Conservation (phyloP, 768 basidiomycete species). For the Pholiota microspora region DNA sequence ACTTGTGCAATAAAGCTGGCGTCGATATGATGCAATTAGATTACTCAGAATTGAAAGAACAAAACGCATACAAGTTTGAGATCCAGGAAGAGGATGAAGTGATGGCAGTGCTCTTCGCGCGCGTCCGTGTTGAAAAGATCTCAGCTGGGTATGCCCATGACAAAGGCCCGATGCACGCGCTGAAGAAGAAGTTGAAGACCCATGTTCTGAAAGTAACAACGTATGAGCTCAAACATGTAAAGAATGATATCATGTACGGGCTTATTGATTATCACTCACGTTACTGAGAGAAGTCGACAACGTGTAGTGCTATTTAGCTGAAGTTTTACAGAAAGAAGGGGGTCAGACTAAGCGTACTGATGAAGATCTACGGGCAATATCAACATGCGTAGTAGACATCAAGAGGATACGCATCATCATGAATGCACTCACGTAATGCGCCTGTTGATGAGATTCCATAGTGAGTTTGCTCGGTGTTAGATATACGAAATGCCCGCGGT, state of each 20-base stretch:
- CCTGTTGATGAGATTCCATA: constrained; percentile 25
- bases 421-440: constrained; percentile 40
- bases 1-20: constrained; percentile 44
- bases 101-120: constrained; percentile 43
- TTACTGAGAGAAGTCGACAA: background rate
- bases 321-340: background rate
- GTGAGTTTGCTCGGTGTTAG: too few relatives aligned
- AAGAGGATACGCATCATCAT: background rate
- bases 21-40: background rate
- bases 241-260: too few relatives aligned
- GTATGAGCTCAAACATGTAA: too few relatives aligned
- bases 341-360: constrained; percentile 34
- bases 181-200: constrained; percentile 49
- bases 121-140: constrained; percentile 42
- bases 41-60: background rate
- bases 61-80: constrained; percentile 36
- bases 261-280: background rate
- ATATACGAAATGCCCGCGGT: too few relatives aligned
- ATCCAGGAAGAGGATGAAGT: constrained; percentile 45
- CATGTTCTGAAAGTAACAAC: constrained; percentile 30
- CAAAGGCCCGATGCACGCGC: constrained; percentile 41
- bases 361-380: constrained; percentile 33
- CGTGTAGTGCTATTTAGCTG: background rate
- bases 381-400: background rate
- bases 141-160: constrained; percentile 47